phyloP scores from a whole-genome alignment of 768 basidiomycete species.

The Cytidiella melzeri region DNA sequence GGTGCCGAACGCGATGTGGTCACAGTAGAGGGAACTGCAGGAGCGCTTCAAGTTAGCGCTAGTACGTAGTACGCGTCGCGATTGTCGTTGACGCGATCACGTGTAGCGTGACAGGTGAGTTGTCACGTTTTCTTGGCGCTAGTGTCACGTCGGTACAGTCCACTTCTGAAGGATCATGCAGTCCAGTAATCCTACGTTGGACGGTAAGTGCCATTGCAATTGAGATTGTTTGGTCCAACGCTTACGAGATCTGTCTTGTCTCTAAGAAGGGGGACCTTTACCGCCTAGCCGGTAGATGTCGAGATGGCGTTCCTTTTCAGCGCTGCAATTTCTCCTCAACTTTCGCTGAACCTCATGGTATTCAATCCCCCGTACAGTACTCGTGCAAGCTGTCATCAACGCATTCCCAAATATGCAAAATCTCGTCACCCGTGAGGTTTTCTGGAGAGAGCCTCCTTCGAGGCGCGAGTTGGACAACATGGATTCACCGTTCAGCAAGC shows the following conservation, averaged over 20 bases:
- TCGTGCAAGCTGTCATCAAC: not conserved
- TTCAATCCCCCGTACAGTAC: not conserved
- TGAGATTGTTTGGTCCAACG: too few species aligned
- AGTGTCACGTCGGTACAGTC: too few species aligned
- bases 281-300: too few species aligned
- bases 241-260: not conserved
- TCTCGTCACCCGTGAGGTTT: not conserved
- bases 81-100: not conserved
- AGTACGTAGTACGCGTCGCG: too few species aligned
- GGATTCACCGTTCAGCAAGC: not conserved
- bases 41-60: not conserved
- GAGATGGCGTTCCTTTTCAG: not conserved
- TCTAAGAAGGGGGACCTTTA: not conserved
- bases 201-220: too few species aligned
- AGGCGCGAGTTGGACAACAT: not conserved
- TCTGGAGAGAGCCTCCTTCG: not conserved
- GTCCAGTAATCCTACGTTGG: too few species aligned
- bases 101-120: too few species aligned
- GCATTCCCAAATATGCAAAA: not conserved
- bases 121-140: too few species aligned
- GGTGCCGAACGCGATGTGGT: too few species aligned
- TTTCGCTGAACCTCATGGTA: not conserved
- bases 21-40: not conserved
- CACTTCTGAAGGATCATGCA: too few species aligned
- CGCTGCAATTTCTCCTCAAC: not conserved